phyloP scores from a whole-genome alignment of 768 basidiomycete genomes.

The Mycena galericulata region DNA sequence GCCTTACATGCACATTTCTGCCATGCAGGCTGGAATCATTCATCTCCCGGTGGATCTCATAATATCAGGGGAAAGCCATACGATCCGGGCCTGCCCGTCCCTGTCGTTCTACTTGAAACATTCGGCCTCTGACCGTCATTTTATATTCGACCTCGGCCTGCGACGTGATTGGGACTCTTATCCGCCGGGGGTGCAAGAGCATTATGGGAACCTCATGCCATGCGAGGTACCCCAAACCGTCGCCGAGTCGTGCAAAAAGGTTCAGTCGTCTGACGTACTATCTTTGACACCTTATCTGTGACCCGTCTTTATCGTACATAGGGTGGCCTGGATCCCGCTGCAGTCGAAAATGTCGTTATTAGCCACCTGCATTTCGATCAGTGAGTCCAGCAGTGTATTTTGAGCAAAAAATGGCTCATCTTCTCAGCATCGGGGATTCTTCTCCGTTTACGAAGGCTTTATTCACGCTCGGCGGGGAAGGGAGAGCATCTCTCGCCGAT shows the following conservation, averaged over 20 bases:
- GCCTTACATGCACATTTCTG: conserved; percentile 66
- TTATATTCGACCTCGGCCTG: conserved; percentile 71
- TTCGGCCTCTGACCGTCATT: conserved; percentile 50
- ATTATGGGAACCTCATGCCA: conserved; percentile 29
- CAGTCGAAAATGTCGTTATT: conserved; percentile 59
- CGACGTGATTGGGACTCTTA: conserved; percentile 59
- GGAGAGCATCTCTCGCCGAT: conserved; percentile 47
- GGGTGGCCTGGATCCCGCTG: conserved; percentile 58
- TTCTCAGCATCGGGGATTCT: conserved; percentile 54
- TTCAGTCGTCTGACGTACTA: too few species aligned
- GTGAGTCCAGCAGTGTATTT: conserved; percentile 17
- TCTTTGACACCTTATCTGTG: too few species aligned
- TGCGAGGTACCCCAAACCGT: conserved; percentile 52
- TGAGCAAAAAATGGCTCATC: too few species aligned
- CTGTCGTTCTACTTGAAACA: conserved; percentile 67
- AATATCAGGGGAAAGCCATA: conserved; percentile 46
- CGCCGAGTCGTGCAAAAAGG: too few species aligned
- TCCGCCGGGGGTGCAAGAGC: conserved; percentile 45
- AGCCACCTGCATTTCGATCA: conserved; percentile 71
- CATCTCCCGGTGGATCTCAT: conserved; percentile 51
- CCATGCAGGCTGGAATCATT: conserved; percentile 64
- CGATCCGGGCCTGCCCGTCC: conserved; percentile 51
- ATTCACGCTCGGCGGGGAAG: conserved; percentile 61
- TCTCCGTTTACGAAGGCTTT: conserved; percentile 57
- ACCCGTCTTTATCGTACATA: too few species aligned